Evolutionary conservation across 1,284 basidiomycete species (phyloP).

Genomic region (Fistulina hepatica): DNA sequence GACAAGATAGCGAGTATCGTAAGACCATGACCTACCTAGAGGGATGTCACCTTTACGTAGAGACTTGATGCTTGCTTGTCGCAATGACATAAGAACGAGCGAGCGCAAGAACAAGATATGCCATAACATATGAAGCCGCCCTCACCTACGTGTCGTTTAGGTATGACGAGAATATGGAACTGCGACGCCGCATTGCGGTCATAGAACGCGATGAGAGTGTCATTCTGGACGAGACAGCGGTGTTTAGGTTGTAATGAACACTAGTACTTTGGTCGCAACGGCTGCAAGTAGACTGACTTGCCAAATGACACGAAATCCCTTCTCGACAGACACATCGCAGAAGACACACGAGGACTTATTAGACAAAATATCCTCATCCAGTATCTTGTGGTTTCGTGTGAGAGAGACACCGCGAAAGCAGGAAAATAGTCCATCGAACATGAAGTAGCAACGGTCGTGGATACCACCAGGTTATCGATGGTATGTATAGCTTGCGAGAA

Average conservation of each 20-base stretch:
- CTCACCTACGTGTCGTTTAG: conserved; percentile 50
- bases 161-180: conserved; percentile 57
- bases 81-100: conserved; percentile 2
- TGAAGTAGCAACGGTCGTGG: too few species aligned
- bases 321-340: conserved; percentile 41
- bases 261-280: not conserved
- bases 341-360: conserved; percentile 27
- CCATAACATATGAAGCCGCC: not conserved
- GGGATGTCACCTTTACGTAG: conserved; percentile 33
- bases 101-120: conserved; percentile 1
- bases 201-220: conserved; percentile 47
- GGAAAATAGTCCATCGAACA: too few species aligned
- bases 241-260: not conserved
- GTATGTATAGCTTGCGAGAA: too few species aligned
- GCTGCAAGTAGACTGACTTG: conserved; percentile 31
- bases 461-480: too few species aligned
- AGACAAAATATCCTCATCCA: too few species aligned
- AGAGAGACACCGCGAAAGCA: too few species aligned
- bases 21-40: conserved; percentile 31
- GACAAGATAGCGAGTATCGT: not conserved
- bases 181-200: conserved; percentile 52
- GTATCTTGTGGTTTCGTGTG: too few species aligned
- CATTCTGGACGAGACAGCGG: conserved; percentile 32
- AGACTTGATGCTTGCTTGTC: conserved; percentile 37
- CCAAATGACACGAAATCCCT: conserved; percentile 50